Base-by-base conservation (phyloP, 1,284 basidiomycete species). In the Chondrostereum purpureum region DNA sequence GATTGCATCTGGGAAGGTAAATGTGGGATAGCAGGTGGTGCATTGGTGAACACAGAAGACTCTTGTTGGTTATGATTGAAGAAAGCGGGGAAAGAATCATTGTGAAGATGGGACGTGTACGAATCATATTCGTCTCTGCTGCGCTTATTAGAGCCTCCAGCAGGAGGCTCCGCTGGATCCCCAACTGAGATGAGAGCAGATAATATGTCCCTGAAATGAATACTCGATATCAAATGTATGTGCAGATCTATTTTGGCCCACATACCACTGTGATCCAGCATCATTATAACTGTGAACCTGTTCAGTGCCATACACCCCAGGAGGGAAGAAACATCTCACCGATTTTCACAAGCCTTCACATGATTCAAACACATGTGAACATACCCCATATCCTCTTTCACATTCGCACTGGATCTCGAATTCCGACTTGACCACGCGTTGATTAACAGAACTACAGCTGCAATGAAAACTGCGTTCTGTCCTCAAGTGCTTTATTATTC, bases 271-370 rank as follows among this genome's bases (percentile, higher is more conserved):
- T 11, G 13, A 21, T 5, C 39, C 39, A 41, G 39, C 4, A 21
- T 21, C 22, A 6, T n/a, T 21, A 3, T 4, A 41, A 13, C 39
- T 41, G 24, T 3, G 5, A 24, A 10, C n/a, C n/a, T 41, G 17
- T n/a, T 10, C 12, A 4, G 18, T 14, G 14, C 5, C 19, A 27
- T 13, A 35, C 21, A 4, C 11, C 12, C 5, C 4, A 24, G n/a
- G 20, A 35, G 40, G 40, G n/a, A 31, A 31, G 27, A n/a, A 31
- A 31, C 27, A 2, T 14, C 19, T 44, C 20, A 39, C 37, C 37
- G 34, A 33, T 18, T 12, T 23, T 43, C 31, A 18, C 13, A 14
- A n/a, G 22, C 14, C 6, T 43, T 35, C 16, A 43, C 14, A n/a
- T 23, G 14, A 6, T 43, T 18, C 13, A 43, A 14, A 34, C 23